Conservation (phyloP, 2,329 filamentous ascomycete species). For the Simplicillium aogashimaense region DNA sequence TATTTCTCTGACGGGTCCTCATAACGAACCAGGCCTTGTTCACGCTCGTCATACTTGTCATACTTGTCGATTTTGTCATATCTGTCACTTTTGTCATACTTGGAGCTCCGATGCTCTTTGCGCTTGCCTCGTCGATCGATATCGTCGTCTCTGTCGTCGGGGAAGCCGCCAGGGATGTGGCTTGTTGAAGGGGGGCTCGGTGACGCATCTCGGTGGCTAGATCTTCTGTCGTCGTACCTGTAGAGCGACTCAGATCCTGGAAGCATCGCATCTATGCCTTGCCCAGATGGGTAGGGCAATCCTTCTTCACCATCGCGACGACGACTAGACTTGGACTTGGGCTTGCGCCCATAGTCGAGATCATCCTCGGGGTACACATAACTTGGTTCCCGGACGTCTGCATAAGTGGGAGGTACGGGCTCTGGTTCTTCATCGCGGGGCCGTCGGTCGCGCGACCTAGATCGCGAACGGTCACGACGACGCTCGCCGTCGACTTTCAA, state of each 20-base stretch:
- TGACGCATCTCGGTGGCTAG: constrained; percentile 22
- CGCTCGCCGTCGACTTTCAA: constrained; percentile 35
- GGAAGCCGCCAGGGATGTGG: constrained; percentile 22
- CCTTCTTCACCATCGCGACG: constrained; percentile 7
- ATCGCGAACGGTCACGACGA: constrained; percentile 37
- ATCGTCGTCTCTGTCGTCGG: constrained; percentile 11
- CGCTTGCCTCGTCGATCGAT: constrained; percentile 7
- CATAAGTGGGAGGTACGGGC: constrained; percentile 18
- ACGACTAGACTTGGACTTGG: constrained; percentile 17
- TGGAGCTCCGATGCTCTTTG: constrained; percentile 10
- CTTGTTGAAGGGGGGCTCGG: constrained; percentile 23
- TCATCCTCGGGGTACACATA: constrained; percentile 31
- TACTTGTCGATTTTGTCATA: constrained; percentile 9
- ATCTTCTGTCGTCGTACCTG: constrained; percentile 26
- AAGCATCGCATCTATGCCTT: constrained; percentile 24
- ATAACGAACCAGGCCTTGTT: not conserved
- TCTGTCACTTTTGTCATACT: constrained; percentile 1
- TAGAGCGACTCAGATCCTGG: constrained; percentile 25
- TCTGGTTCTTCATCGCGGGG: constrained; percentile 17
- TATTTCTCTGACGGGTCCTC: constrained; percentile 8
- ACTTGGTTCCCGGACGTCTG: constrained; percentile 32
- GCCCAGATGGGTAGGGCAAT: constrained; percentile 29
- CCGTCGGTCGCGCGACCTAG: constrained; percentile 28
- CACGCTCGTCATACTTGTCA: constrained; percentile 11
- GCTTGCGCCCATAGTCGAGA: constrained; percentile 23